Percentiles rank a stretch among this genome's conserved stretches.
These are phyloP conservation scores for Penicillium hesseltinei DNA, from an alignment of 2,329 filamentous ascomycete genomes.

Conservation along the genomic window DNA sequence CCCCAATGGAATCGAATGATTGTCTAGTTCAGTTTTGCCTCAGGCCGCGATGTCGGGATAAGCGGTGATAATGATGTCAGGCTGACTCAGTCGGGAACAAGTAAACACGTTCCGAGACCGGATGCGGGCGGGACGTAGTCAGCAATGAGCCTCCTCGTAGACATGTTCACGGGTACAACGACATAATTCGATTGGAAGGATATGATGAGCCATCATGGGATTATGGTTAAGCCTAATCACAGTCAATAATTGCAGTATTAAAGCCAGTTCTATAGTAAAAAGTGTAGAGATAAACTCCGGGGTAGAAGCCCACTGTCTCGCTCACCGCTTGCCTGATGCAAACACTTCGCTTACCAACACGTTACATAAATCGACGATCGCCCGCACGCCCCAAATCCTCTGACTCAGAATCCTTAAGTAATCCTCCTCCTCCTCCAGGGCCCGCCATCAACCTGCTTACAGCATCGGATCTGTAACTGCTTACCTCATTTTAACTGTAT, in stretches of 20 bases:
- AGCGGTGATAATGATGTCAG: not conserved
- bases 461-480: slow-evolving; percentile 31
- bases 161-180: not conserved
- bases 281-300: not conserved
- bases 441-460: slow-evolving; percentile 32
- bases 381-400: not conserved
- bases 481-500: slow-evolving; percentile 27
- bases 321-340: not conserved
- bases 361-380: slow-evolving; percentile 8
- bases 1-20: not conserved
- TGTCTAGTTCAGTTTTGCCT: not conserved
- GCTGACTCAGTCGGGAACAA: not conserved
- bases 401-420: slow-evolving; percentile 24
- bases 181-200: not conserved
- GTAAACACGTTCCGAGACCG: not conserved
- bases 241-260: not conserved
- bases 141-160: not conserved
- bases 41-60: not conserved
- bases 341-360: slow-evolving; percentile 1
- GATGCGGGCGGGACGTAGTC: slow-evolving; percentile 1
- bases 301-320: not conserved
- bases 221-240: not conserved
- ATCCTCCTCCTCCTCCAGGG: slow-evolving; percentile 10
- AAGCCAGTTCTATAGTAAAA: not conserved
- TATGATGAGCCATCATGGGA: not conserved